These are phyloP conservation scores for Wickerhamomyces sp. DNA, from an alignment of 1,139 yeast genomes.

Conservation along the genomic window DNA sequence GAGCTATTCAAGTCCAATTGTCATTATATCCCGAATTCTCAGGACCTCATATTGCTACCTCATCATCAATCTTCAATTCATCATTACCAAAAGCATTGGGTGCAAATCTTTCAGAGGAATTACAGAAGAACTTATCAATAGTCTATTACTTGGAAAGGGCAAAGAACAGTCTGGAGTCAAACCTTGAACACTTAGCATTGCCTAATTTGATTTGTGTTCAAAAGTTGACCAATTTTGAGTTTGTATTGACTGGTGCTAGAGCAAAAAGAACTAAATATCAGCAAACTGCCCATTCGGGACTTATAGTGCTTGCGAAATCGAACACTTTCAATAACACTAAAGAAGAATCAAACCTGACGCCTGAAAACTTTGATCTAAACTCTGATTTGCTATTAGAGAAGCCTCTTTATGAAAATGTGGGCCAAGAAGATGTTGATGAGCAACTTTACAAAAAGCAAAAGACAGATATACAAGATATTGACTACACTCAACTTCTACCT, in stretches of 20 bases:
- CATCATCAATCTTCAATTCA: constrained; percentile 27
- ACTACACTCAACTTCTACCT: constrained; percentile 46
- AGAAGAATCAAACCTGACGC: constrained; percentile 29
- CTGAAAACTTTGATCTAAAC: constrained; percentile 58
- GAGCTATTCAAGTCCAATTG: constrained; percentile 59
- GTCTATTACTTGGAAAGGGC: constrained; percentile 64
- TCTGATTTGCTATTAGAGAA: constrained; percentile 79
- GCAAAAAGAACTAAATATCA: constrained; percentile 89
- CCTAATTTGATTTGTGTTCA: constrained; percentile 51
- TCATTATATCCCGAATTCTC: constrained; percentile 60
- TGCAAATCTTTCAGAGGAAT: constrained; percentile 16
- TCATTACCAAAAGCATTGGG: constrained; percentile 14
- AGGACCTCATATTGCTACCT: constrained; percentile 32
- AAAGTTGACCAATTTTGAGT: constrained; percentile 53
- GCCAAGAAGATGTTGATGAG: constrained; percentile 40
- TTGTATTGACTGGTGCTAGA: constrained; percentile 78
- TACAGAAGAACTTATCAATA: constrained; percentile 36
- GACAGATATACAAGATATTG: constrained; percentile 29
- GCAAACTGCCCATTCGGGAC: constrained; percentile 60
- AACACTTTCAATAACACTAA: constrained; percentile 24
- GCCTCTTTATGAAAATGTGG: constrained; percentile 61
- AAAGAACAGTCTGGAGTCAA: constrained; percentile 55
- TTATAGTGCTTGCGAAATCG: constrained; percentile 71
- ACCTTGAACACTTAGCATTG: constrained; percentile 51
- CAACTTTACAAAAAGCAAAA: constrained; percentile 34